A percentile compares a stretch with the other conserved stretches of the same genome.
Conservation (phyloP, 495 filamentous ascomycete genomes). For the Gamarada debralockiae region DNA sequence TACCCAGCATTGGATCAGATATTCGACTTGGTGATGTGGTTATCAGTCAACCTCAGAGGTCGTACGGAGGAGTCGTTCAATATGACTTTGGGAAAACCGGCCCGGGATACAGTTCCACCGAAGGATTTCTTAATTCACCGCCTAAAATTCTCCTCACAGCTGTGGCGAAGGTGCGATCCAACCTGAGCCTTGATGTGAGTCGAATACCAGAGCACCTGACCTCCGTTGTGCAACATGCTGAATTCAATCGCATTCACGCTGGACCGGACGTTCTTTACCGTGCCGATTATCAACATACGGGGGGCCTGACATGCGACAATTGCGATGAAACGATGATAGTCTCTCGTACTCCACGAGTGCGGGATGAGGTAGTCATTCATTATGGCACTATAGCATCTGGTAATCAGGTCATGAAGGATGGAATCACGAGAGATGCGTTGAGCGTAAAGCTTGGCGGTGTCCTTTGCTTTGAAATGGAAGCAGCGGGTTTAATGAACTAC, state of each 20-base stretch:
- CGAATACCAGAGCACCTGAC: conserved; percentile 2
- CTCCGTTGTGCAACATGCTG: not conserved
- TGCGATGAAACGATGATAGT: not conserved
- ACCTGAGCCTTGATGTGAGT: not conserved
- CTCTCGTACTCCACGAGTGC: not conserved
- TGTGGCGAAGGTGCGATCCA: conserved; percentile 15
- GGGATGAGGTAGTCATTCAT: conserved; percentile 13
- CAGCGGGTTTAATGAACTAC: conserved; percentile 27
- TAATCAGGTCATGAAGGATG: conserved; percentile 33
- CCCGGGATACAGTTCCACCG: not conserved
- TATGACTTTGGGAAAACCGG: conserved; percentile 24
- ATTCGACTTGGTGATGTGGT: conserved; percentile 18
- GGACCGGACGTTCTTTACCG: not conserved
- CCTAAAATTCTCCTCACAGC: conserved; percentile 21
- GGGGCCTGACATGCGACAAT: not conserved
- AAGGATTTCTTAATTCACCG: conserved; percentile 23
- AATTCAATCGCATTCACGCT: not conserved
- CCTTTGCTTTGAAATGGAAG: no score
- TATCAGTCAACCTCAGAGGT: not conserved
- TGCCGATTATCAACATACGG: not conserved
- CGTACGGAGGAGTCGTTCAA: conserved; percentile 17
- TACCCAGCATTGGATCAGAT: conserved; percentile 18
- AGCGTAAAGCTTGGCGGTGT: not conserved
- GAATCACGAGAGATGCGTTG: conserved; percentile 26
- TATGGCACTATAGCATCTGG: conserved; percentile 39